Evolutionary conservation across 1,139 yeast species (phyloP).

Genomic region (Debaryomyces fabryi): DNA sequence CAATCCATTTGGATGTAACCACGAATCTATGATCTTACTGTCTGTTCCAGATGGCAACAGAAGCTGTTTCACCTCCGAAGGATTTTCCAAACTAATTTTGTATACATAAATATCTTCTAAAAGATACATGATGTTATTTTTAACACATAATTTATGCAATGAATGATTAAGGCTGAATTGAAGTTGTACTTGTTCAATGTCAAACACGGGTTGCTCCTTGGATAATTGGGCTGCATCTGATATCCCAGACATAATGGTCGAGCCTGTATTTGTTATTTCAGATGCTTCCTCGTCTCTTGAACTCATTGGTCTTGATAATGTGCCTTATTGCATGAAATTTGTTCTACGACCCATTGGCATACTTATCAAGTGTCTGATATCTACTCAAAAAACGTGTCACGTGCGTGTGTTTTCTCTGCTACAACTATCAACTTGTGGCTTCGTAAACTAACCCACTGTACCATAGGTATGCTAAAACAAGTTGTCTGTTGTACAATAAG

Average conservation of each 20-base stretch:
- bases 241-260: background rate
- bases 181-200: slow-evolving; percentile 45
- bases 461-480: too few species aligned
- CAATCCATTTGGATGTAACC: slow-evolving; percentile 45
- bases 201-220: slow-evolving; percentile 26
- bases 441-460: background rate
- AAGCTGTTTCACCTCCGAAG: slow-evolving; percentile 36
- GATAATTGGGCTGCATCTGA: background rate
- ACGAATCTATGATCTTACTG: slow-evolving; percentile 26
- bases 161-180: slow-evolving; percentile 39
- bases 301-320: background rate
- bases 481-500: too few species aligned
- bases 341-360: background rate
- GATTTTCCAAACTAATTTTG: slow-evolving; percentile 41
- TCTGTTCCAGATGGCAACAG: slow-evolving; percentile 24
- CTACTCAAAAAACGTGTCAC: background rate
- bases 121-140: slow-evolving; percentile 41
- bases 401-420: background rate
- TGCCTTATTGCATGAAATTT: background rate
- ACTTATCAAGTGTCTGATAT: background rate
- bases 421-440: background rate
- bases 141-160: slow-evolving; percentile 30
- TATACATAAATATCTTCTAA: slow-evolving; percentile 25
- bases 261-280: background rate
- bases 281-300: background rate